Conservation (phyloP, 306 rosid species). For the Pyrus bretschneideri region DNA sequence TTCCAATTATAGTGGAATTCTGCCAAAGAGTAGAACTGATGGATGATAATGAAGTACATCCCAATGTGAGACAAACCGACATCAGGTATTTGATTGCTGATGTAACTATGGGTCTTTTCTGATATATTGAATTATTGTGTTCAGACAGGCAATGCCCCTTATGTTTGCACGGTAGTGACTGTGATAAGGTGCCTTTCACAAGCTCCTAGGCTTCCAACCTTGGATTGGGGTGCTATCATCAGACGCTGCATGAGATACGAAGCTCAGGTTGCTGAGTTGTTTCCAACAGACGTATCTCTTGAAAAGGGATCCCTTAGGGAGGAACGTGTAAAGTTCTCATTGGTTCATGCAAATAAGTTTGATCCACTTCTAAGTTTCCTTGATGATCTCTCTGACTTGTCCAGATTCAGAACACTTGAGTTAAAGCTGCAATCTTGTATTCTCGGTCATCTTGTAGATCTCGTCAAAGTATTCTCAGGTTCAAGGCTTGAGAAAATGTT, state of each 20-base stretch:
- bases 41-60: conserved; percentile 49
- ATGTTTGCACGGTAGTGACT: conserved; percentile 36
- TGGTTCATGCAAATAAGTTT: conserved; percentile 83
- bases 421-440: conserved; percentile 62
- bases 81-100: not conserved
- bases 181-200: conserved; percentile 75
- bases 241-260: conserved; percentile 90
- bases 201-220: conserved; percentile 84
- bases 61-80: not conserved
- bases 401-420: conserved; percentile 73
- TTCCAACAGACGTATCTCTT: conserved; percentile 29
- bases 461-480: conserved; percentile 66
- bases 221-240: conserved; percentile 81
- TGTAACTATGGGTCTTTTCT: conserved; percentile 8
- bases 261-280: conserved; percentile 35
- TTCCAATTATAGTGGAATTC: conserved; percentile 64
- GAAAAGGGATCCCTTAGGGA: conserved; percentile 58
- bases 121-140: conserved; percentile 18
- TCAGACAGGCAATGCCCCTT: conserved; percentile 39
- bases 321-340: conserved; percentile 62
- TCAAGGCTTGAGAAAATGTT: conserved; percentile 74
- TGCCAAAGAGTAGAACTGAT: conserved; percentile 81
- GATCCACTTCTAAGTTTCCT: conserved; percentile 71
- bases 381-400: conserved; percentile 76
- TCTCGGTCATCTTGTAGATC: conserved; percentile 65